A percentile compares a stretch with the other conserved stretches of the same genome.
Evolutionary conservation across 2,329 filamentous ascomycete species (phyloP).

Genomic region (Fusarium anthophilum): DNA sequence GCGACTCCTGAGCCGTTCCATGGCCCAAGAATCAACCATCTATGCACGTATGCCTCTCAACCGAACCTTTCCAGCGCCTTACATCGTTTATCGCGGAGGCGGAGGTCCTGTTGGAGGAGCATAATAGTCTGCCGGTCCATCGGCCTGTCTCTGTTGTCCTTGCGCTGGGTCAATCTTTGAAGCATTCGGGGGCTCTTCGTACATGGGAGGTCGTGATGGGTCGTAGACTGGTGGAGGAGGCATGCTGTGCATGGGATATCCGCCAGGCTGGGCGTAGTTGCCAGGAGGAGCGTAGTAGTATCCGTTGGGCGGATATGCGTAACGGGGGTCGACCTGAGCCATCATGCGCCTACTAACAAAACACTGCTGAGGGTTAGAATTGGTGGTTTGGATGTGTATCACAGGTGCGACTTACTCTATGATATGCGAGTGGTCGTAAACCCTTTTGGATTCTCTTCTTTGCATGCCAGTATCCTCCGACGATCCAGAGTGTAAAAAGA

Average conservation of each 20-base stretch:
- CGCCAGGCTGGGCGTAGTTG: slow-evolving; percentile 33
- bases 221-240: slow-evolving; percentile 69
- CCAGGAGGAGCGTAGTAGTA: slow-evolving; percentile 52
- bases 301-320: slow-evolving; percentile 54
- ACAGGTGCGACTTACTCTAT: slow-evolving; percentile 61
- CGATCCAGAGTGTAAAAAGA: slow-evolving; percentile 68
- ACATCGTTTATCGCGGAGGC: slow-evolving; percentile 23
- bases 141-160: slow-evolving; percentile 39
- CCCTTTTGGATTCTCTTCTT: slow-evolving; percentile 72
- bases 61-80: neutral
- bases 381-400: neutral
- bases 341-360: slow-evolving; percentile 59
- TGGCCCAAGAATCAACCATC: neutral
- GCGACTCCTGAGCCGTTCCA: neutral
- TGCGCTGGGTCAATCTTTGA: slow-evolving; percentile 66
- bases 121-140: slow-evolving; percentile 43
- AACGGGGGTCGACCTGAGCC: slow-evolving; percentile 59
- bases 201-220: slow-evolving; percentile 64
- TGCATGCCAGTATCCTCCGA: slow-evolving; percentile 77
- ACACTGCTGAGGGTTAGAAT: slow-evolving; percentile 52
- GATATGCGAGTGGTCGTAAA: slow-evolving; percentile 72
- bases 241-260: slow-evolving; percentile 46
- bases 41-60: neutral
- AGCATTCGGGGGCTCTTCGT: slow-evolving; percentile 59
- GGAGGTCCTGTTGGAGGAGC: slow-evolving; percentile 60